Evolutionary conservation across 2,329 filamentous ascomycete genomes (phyloP).

Genomic region (Raffaelea ambrosiae): DNA sequence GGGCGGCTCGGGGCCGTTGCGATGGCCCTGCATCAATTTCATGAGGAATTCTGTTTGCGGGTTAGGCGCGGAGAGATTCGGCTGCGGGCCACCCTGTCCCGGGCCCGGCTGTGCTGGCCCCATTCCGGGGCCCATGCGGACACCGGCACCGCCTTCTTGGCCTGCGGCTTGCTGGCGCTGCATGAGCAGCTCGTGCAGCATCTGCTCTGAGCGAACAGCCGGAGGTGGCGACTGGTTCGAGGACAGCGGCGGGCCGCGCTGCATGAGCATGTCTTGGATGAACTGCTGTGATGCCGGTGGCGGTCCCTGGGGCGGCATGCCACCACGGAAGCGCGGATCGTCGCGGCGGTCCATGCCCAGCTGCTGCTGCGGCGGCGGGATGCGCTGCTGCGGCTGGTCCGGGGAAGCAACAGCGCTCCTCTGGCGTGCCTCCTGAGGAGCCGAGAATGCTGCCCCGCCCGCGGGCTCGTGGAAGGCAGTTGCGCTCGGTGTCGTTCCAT

Average conservation of each 20-base stretch:
- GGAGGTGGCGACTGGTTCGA: conserved; percentile 29
- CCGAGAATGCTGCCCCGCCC: not conserved
- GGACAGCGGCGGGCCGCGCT: conserved; percentile 35
- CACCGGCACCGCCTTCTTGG: conserved; percentile 27
- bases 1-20: not conserved
- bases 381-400: conserved; percentile 26
- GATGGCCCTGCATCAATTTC: conserved; percentile 63
- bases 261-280: conserved; percentile 17
- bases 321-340: conserved; percentile 26
- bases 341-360: conserved; percentile 34
- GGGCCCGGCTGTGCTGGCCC: not conserved
- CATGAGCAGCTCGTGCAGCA: conserved; percentile 51
- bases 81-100: not conserved
- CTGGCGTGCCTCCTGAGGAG: conserved; percentile 19
- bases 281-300: conserved; percentile 41
- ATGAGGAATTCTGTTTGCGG: conserved; percentile 78
- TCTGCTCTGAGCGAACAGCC: conserved; percentile 45
- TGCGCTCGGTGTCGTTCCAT: conserved; percentile 3
- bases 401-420: conserved; percentile 37
- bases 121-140: not conserved
- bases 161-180: conserved; percentile 49
- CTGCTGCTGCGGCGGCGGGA: conserved; percentile 30
- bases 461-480: not conserved
- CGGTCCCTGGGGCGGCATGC: conserved; percentile 14
- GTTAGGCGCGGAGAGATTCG: conserved; percentile 28